Base-by-base conservation (phyloP, 2,329 filamentous ascomycete species). In the Pseudogymnoascus sp. region DNA sequence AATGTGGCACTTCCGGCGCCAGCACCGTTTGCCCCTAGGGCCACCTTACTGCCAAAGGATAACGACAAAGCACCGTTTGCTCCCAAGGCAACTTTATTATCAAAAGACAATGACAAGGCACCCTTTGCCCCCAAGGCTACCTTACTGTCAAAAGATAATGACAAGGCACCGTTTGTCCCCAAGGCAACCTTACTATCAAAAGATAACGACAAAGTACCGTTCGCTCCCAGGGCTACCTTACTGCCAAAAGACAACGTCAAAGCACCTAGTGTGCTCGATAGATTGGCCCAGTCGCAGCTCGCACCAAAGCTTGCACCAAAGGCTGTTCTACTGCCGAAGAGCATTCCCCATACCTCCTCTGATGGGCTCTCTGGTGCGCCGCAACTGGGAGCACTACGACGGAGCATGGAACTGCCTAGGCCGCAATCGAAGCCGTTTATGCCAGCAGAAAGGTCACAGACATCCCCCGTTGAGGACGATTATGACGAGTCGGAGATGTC, bases 281-380 rank as follows among this genome's bases (percentile, higher is more conserved):
- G 25, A 13, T 1, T 10, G 12, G 12, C 35, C 21, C 42, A 58
- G n/a, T 35, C 33, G 10, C 35, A 35, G 8, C 48, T 61, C 15
- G 35, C 35, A 33, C 35, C 61, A n/a, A n/a, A 35, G 8, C 48
- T 61, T 27, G 35, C 35, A 33, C 35, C 61, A 0, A 63, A 67
- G 15, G 64, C 65, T 42, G 61, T 67, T 10, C 48, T 64, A 45
- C 2, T 48, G 25, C 61, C 61, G n/a, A 55, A 59, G n/a, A 39
- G 27, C 3, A 52, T 18, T 4, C 27, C 59, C 31, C 39, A 60
- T 3, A 13, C n/a, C n/a, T n/a, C 36, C 10, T 61, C 60, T 45
- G 65, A 65, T 29, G 48, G 62, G 13, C 27, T 40, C 9, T 59
- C 65, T 27, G 63, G 61, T 62, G 40, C 63, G 25, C 67, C 71